Base-by-base conservation (phyloP, 1,284 basidiomycete genomes). In the Leccinum solheimii region DNA sequence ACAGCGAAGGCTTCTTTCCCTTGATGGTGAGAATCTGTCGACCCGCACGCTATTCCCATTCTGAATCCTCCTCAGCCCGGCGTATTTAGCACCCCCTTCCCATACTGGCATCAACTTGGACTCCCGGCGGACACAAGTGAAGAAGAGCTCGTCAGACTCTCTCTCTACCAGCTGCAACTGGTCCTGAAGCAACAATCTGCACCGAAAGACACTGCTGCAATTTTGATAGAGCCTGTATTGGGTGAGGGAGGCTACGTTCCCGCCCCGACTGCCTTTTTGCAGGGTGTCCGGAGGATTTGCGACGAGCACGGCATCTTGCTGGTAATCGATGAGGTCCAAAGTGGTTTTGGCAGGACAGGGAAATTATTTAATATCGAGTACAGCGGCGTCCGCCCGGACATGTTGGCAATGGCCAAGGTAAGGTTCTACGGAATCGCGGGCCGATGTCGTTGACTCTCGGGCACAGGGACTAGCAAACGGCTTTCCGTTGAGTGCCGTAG, bases 191-290 rank as follows among this genome's bases (percentile, higher is more conserved):
- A 97, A 75, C 94, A 97, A 76, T 90, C 88, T 8, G 82, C 90
- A 1, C 92, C 95, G 0, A 77, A 78, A 11, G 95, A 97, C 73
- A 97, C 95, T 0, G 95, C 96, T 4, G 95, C 94, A 23, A 91
- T 98, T 73, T 78, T 98, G 66, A 78, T 98, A 59, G 96, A 98
- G 79, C 92, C 96, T 57, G 90, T 98, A 10, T 82, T 98, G 32
- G 95, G 95, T 40, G 95, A 98, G 77, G 95, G 92, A 54, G 96
- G 96, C 3, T 98, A 98, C 77, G 91, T 98, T 16, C 90, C 94
- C 26, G 93, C 95, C 0, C 94, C 95, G 0, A 71, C 86, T 1
- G 83, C 86, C 27, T 98, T 91, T 80, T 77, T 99, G 64, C 79
- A 85, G 56, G 94, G 91, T 51, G 76, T 98, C 58, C 83, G 95